A percentile compares a stretch with the other conserved stretches of the same genome.
phyloP scores from a whole-genome alignment of 1,284 basidiomycete species.

The Cryptococcus sp. region DNA sequence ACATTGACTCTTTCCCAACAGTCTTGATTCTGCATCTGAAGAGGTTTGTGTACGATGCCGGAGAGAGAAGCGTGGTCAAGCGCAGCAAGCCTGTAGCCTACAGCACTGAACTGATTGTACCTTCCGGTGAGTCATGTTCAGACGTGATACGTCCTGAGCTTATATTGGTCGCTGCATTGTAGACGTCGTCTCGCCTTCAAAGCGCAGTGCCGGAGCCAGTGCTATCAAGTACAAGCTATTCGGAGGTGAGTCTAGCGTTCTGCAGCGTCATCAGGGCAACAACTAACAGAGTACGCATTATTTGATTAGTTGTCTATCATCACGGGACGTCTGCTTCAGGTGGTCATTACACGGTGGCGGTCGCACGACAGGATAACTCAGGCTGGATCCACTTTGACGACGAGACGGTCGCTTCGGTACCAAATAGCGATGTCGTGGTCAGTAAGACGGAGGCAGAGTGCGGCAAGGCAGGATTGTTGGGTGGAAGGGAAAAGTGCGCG shows the following conservation, averaged over 20 bases:
- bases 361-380: conserved; percentile 66
- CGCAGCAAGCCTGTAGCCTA: conserved; percentile 80
- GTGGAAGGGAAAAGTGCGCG: conserved; percentile 59
- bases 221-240: conserved; percentile 75
- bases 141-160: background rate
- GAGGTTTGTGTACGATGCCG: conserved; percentile 83
- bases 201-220: conserved; percentile 54
- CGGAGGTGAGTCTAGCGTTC: conserved; percentile 63
- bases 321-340: conserved; percentile 88
- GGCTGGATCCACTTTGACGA: conserved; percentile 94
- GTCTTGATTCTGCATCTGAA: conserved; percentile 91
- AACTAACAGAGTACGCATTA: background rate
- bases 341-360: conserved; percentile 94
- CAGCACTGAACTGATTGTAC: conserved; percentile 73
- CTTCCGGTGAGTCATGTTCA: conserved; percentile 58
- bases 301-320: conserved; percentile 76
- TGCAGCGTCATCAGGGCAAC: background rate
- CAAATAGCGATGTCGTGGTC: conserved; percentile 76
- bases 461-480: conserved; percentile 60
- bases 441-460: conserved; percentile 46
- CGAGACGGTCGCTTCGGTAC: conserved; percentile 71
- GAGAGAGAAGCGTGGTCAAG: conserved; percentile 65
- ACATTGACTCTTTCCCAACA: conserved; percentile 81
- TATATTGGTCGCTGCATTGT: conserved; percentile 4
- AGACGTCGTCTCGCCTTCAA: conserved; percentile 69